A percentile compares a stretch with the other conserved stretches of the same genome.
Evolutionary conservation across 2,329 filamentous ascomycete genomes (phyloP).

Genomic region (Aspergillus ochraceoroseus): DNA sequence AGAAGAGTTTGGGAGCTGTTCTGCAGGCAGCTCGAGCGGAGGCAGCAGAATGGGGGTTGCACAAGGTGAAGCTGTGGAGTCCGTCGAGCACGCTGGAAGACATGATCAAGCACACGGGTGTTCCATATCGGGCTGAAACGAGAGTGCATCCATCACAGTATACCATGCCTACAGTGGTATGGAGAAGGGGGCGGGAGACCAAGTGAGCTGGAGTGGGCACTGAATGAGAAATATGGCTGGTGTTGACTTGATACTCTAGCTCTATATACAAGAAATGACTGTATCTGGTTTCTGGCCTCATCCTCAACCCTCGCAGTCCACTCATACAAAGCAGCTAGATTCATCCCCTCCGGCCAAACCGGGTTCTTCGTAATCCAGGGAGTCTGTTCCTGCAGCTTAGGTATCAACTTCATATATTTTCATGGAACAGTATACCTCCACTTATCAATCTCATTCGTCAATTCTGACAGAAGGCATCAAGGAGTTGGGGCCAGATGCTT

Average conservation of each 20-base stretch:
- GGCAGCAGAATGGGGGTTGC: conserved; percentile 22
- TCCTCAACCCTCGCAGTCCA: neutral
- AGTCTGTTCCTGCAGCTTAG: too few relatives aligned
- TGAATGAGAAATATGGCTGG: conserved; percentile 34
- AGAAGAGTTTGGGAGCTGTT: conserved; percentile 16
- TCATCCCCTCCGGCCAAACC: neutral
- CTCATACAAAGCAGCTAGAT: neutral
- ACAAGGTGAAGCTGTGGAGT: conserved; percentile 22
- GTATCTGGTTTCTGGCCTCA: too few relatives aligned
- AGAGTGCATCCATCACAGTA: conserved; percentile 13
- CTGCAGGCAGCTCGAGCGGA: conserved; percentile 21
- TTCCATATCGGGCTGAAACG: neutral
- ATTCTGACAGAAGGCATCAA: too few relatives aligned
- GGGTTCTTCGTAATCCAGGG: too few relatives aligned
- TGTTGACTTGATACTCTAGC: conserved; percentile 18
- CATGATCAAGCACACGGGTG: neutral
- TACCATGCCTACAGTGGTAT: conserved; percentile 23
- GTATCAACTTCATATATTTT: too few relatives aligned
- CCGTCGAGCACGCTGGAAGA: conserved; percentile 14
- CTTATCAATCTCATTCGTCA: too few relatives aligned
- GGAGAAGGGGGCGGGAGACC: conserved; percentile 12
- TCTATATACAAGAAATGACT: too few relatives aligned
- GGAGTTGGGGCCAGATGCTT: too few relatives aligned
- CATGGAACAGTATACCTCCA: too few relatives aligned
- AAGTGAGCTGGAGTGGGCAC: conserved; percentile 26